phyloP scores from a whole-genome alignment of 2,329 filamentous ascomycete species.

The Alternaria tenuissima region DNA sequence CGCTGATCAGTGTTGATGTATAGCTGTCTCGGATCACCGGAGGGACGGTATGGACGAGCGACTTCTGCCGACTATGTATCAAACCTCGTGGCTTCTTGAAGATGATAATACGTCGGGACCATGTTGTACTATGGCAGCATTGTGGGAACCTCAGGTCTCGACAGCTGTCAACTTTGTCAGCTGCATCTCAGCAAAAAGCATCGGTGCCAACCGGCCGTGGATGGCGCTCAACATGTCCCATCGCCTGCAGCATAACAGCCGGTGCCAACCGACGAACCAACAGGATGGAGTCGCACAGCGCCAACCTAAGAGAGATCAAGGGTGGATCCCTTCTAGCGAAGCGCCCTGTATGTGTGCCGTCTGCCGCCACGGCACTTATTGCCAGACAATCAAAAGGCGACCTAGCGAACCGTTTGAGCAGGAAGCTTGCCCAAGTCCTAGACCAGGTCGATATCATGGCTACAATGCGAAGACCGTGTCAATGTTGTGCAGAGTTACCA shows the following conservation, averaged over 20 bases:
- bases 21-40: conserved; percentile 4
- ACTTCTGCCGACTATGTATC: neutral
- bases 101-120: neutral
- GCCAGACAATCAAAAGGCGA: conserved; percentile 10
- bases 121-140: neutral
- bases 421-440: conserved; percentile 3
- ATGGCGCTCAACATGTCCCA: conserved; percentile 26
- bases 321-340: conserved; percentile 29
- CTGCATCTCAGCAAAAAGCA: conserved; percentile 25
- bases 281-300: conserved; percentile 21
- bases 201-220: conserved; percentile 20
- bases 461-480: neutral
- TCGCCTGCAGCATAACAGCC: conserved; percentile 25
- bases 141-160: conserved; percentile 4
- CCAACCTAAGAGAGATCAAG: conserved; percentile 24
- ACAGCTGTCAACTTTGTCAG: conserved; percentile 26
- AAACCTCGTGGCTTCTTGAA: neutral
- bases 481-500: neutral
- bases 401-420: conserved; percentile 14
- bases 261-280: conserved; percentile 31
- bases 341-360: conserved; percentile 20
- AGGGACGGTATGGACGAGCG: neutral
- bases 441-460: neutral
- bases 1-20: conserved; percentile 15
- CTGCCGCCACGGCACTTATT: conserved; percentile 14